Conservation (phyloP, 1,139 yeast species). For the Yarrowia galli region DNA sequence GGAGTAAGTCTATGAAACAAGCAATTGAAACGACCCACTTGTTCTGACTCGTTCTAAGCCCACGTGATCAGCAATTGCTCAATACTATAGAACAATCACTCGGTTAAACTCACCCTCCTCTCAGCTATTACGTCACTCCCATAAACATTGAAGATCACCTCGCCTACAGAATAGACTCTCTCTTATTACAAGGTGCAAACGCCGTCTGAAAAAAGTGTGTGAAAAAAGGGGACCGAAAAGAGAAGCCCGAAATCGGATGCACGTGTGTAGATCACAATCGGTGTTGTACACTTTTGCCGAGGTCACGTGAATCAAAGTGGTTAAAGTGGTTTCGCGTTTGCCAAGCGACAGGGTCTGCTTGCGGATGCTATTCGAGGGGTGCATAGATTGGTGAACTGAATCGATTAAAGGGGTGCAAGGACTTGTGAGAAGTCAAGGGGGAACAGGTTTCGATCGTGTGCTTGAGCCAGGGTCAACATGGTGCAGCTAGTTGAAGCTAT, state of each 20-base stretch:
- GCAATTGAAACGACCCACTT: too few relatives aligned
- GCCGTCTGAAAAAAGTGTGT: background rate
- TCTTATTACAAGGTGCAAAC: background rate
- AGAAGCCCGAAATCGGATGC: background rate
- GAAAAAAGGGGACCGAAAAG: background rate
- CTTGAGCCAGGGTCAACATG: background rate
- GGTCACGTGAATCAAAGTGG: background rate
- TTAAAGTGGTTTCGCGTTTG: background rate
- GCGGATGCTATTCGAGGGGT: background rate
- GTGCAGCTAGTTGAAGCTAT: too few relatives aligned
- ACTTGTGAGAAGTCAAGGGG: background rate
- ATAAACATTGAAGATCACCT: background rate
- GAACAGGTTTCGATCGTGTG: background rate
- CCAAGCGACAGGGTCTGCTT: too few relatives aligned
- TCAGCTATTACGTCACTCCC: background rate
- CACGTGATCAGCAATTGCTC: too few relatives aligned
- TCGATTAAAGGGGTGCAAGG: background rate
- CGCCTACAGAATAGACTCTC: background rate
- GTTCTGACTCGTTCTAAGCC: too few relatives aligned
- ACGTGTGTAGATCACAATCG: background rate
- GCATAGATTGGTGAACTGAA: background rate
- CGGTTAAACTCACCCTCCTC: too few relatives aligned
- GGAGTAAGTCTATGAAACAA: too few relatives aligned
- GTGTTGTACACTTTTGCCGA: background rate
- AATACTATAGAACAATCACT: too few relatives aligned